Evolutionary conservation across 108 stramenopile genomes (phyloP), one percentile per base, ranked within the genome.

Genomic region (Stephanodiscus triporus): DNA sequence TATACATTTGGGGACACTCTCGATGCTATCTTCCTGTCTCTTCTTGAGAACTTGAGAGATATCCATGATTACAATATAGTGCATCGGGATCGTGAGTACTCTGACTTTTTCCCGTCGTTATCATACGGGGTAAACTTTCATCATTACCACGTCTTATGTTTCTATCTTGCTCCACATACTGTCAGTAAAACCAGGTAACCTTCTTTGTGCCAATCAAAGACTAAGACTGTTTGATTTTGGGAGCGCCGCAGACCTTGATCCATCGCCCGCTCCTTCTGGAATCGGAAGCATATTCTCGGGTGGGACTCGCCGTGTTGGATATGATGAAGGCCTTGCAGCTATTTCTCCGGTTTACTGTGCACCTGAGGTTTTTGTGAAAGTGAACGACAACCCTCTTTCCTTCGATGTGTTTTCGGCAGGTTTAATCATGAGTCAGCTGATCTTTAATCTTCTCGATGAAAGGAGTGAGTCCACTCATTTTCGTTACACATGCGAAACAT

Each of bases 151-250:
- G 34, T 32, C 14, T n/a, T 16, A 0, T 66, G 13, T 32, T 66
- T 16, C 8, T 50, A 6, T 48, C 22, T 29, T 45, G 19, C 61
- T 45, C 24, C 27, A 10, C 9, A 27, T 48, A 3, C 29, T 30
- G 50, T 13, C 36, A 76, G 73, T 91, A 51, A 94, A 94, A 75
- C 93, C 90, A 10, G 86, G 77, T 24, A 91, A 91, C 69, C 64
- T 94, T 11, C 61, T 91, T 11, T 77, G 88, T 29, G 72, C 36
- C 40, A 63, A 45, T 24, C 19, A 51, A 45, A 80, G 56, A 61
- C 78, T 83, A 17, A 34, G 83, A 14, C 56, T 94, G 47, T 84
- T 94, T 66, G 93, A 94, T 77, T 94, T 91, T 84, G 93, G 93
- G 11, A 84, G 81, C 47, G 93, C 93, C 45, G 90, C 90, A 13